Conservation (phyloP, 2,329 filamentous ascomycete genomes). For the Alternaria novae-zelandiae region DNA sequence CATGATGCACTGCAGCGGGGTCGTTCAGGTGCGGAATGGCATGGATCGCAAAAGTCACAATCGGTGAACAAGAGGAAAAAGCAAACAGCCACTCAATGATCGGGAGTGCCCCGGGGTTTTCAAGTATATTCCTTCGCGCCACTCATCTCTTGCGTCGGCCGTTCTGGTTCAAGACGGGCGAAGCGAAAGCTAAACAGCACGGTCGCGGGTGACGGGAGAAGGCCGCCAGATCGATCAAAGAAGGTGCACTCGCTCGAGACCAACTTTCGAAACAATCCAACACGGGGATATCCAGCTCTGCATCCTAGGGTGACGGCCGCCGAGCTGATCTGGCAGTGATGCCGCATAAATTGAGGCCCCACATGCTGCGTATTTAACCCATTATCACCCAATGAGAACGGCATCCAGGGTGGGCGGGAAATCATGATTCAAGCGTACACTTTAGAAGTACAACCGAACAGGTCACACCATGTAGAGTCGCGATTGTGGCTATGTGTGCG, state of each 20-base stretch:
- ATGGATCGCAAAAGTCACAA: neutral
- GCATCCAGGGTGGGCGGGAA: neutral
- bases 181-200: conserved; percentile 6
- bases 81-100: neutral
- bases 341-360: conserved; percentile 21
- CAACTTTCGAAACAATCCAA: conserved; percentile 8
- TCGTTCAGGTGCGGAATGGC: neutral
- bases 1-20: conserved; percentile 12
- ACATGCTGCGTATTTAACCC: conserved; percentile 1
- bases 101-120: conserved; percentile 3
- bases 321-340: conserved; percentile 5
- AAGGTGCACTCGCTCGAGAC: conserved; percentile 6
- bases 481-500: neutral
- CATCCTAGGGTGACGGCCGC: conserved; percentile 2
- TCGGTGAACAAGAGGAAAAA: conserved; percentile 1
- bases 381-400: conserved; percentile 6
- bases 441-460: neutral
- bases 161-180: neutral
- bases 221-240: conserved; percentile 9
- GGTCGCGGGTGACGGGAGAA: neutral
- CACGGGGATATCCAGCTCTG: neutral
- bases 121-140: neutral
- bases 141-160: conserved; percentile 5
- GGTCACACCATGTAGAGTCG: conserved; percentile 6
- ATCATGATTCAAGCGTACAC: conserved; percentile 2